Evolutionary conservation across 805 yeast species (phyloP).

Genomic region (Metschnikowia hibisci): DNA sequence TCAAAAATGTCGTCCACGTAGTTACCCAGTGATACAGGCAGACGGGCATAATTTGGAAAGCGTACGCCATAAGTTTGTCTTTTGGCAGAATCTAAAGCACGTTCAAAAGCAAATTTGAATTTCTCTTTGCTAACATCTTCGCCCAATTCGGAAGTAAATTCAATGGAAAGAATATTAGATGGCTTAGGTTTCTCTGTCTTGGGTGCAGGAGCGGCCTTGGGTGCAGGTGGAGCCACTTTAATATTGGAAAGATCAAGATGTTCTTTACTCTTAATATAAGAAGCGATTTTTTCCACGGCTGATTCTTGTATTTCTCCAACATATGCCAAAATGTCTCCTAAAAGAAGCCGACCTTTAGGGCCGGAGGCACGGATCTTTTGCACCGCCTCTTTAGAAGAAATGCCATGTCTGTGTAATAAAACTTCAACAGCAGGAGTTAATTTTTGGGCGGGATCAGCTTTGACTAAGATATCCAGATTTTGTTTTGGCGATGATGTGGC

Average conservation of each 20-base stretch:
- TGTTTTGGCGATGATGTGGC: constrained; percentile 14
- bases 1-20: constrained; percentile 31
- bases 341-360: constrained; percentile 79
- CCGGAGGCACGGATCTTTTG: constrained; percentile 78
- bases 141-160: constrained; percentile 25
- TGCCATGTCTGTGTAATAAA: constrained; percentile 56
- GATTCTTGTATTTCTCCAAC: constrained; percentile 66
- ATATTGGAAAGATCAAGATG: constrained; percentile 74
- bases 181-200: constrained; percentile 26
- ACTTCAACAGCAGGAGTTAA: constrained; percentile 76
- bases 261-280: constrained; percentile 51
- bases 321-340: constrained; percentile 87
- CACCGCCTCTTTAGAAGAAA: constrained; percentile 68
- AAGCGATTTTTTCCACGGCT: constrained; percentile 49
- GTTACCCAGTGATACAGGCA: constrained; percentile 26
- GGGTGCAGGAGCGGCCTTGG: constrained; percentile 10
- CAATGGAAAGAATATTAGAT: constrained; percentile 24
- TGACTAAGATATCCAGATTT: constrained; percentile 20
- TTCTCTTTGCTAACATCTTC: constrained; percentile 23
- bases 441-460: constrained; percentile 64
- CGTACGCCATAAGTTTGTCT: constrained; percentile 29
- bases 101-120: constrained; percentile 30
- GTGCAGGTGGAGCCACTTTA: constrained; percentile 30
- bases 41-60: constrained; percentile 35
- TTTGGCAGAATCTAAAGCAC: constrained; percentile 28